These are phyloP conservation scores for Carpinus fangiana DNA, from an alignment of 306 rosid genomes.

Conservation along the genomic window DNA sequence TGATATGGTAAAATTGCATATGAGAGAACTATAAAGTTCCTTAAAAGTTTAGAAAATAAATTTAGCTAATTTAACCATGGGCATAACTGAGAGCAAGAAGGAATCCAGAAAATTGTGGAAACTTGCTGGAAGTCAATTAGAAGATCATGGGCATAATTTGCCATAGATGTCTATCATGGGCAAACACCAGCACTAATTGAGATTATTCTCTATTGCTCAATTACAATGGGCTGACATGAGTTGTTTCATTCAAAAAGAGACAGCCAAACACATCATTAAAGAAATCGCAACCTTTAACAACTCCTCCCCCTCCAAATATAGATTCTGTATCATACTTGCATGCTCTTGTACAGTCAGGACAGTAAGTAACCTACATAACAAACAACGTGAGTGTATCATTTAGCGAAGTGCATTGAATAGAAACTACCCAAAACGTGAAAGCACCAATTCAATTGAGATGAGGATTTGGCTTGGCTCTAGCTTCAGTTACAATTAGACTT, in stretches of 20 bases:
- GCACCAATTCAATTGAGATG: not conserved
- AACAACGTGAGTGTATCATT: constrained; percentile 10
- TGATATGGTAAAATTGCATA: no score
- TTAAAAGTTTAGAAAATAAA: no score
- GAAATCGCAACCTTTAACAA: constrained; percentile 57
- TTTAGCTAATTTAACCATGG: no score
- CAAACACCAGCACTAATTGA: not conserved
- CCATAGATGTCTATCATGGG: no score
- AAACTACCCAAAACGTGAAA: not conserved
- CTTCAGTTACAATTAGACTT: no score
- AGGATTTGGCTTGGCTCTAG: not conserved
- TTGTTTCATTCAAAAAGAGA: constrained; percentile 72
- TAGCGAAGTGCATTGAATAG: not conserved
- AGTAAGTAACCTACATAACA: constrained; percentile 78
- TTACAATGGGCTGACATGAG: constrained; percentile 66
- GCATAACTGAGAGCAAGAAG: no score
- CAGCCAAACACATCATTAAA: constrained; percentile 76
- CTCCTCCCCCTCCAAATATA: constrained; percentile 51
- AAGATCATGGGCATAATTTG: not conserved
- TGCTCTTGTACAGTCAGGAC: constrained; percentile 94
- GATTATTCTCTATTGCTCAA: constrained; percentile 1
- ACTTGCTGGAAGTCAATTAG: no score
- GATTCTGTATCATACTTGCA: constrained; percentile 75
- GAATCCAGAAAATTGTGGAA: no score
- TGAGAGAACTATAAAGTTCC: no score